Conservation (phyloP, 192 early-diverging fungal species). For the Paraglomus brasilianum region DNA sequence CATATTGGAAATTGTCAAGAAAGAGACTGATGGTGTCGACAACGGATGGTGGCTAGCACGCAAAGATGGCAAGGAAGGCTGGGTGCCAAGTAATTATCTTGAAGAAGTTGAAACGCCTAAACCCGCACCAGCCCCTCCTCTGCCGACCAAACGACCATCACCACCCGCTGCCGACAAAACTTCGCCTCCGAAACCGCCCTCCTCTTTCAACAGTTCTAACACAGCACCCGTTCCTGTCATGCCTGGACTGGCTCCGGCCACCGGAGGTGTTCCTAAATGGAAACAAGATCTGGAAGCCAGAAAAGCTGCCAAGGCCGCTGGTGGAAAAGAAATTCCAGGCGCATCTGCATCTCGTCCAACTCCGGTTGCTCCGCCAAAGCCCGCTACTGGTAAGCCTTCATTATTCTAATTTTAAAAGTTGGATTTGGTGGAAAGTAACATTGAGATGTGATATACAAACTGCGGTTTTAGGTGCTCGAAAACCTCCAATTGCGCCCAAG, state of each 20-base stretch:
- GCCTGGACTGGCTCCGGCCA: slow-evolving; percentile 33
- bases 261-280: slow-evolving; percentile 53
- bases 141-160: slow-evolving; percentile 41
- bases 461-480: slow-evolving; percentile 33
- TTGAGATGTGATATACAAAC: background rate
- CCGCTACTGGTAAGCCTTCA: slow-evolving; percentile 1
- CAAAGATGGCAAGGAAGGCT: slow-evolving; percentile 63
- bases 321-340: background rate
- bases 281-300: slow-evolving; percentile 57
- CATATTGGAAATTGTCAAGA: slow-evolving; percentile 67
- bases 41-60: slow-evolving; percentile 58
- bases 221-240: slow-evolving; percentile 28
- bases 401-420: background rate
- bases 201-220: slow-evolving; percentile 14
- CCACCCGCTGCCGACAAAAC: slow-evolving; percentile 23
- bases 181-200: slow-evolving; percentile 19
- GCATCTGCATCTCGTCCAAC: background rate
- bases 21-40: slow-evolving; percentile 34
- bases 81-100: slow-evolving; percentile 80
- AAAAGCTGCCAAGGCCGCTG: slow-evolving; percentile 41
- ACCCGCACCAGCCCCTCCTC: slow-evolving; percentile 43
- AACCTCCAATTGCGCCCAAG: slow-evolving; percentile 38
- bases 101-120: slow-evolving; percentile 55
- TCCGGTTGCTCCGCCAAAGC: slow-evolving; percentile 13
- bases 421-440: background rate